Evolutionary conservation across 305 asterid genomes (phyloP).

Genomic region (Fraxinus floribunda): DNA sequence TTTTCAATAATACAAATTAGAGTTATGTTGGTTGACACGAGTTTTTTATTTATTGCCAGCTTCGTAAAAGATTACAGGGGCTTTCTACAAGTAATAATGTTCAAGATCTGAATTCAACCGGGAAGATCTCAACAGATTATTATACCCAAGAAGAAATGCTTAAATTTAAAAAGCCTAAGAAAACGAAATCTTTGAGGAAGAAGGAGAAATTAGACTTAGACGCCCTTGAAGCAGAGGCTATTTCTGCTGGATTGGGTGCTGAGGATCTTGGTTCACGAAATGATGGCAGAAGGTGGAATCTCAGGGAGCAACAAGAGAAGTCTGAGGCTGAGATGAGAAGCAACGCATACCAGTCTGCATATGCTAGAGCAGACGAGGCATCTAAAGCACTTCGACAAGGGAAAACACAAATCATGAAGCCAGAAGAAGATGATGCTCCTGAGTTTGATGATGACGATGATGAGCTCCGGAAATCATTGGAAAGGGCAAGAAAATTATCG

Average conservation of each 20-base stretch:
- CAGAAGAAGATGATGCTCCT: constrained; percentile 61
- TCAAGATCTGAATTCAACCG: constrained; percentile 62
- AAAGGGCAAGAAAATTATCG: constrained; percentile 80
- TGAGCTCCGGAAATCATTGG: constrained; percentile 80
- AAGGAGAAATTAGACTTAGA: constrained; percentile 75
- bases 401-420: constrained; percentile 25
- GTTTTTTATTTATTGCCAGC: constrained; percentile 47
- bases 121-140: constrained; percentile 72
- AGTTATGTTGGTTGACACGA: constrained; percentile 24
- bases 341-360: constrained; percentile 72
- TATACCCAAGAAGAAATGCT: constrained; percentile 82
- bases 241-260: constrained; percentile 75
- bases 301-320: constrained; percentile 72
- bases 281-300: constrained; percentile 57
- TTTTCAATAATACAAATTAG: constrained; percentile 9
- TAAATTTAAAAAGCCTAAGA: constrained; percentile 84
- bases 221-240: constrained; percentile 92
- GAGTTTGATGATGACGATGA: constrained; percentile 85
- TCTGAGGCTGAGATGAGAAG: constrained; percentile 72
- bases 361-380: constrained; percentile 84
- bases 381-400: constrained; percentile 72
- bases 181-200: constrained; percentile 85
- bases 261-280: constrained; percentile 86
- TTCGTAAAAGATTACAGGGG: constrained; percentile 80
- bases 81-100: constrained; percentile 41